Evolutionary conservation across 371 early-diverging fungal genomes (phyloP).

Genomic region (Mortierella sp.): DNA sequence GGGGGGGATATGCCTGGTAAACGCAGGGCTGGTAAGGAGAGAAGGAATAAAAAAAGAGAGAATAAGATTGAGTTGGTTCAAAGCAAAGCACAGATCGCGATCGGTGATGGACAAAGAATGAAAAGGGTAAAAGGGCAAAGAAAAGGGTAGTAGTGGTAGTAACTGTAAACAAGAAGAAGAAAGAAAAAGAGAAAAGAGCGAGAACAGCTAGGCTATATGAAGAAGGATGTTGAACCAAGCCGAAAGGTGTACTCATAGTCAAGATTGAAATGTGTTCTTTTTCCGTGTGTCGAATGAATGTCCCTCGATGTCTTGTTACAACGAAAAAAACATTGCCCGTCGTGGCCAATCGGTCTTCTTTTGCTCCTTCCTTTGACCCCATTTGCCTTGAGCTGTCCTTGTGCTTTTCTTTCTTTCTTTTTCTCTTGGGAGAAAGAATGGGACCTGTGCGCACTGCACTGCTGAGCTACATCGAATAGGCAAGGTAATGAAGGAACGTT

Average conservation of each 20-base stretch:
- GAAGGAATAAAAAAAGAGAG: background rate
- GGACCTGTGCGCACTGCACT: background rate
- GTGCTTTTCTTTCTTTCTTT: background rate
- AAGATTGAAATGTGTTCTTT: background rate
- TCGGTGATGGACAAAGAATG: background rate
- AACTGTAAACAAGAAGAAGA: background rate
- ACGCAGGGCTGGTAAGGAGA: background rate
- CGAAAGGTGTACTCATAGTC: background rate
- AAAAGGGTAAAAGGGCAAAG: background rate
- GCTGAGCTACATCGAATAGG: background rate
- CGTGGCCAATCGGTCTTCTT: background rate
- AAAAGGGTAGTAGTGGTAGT: background rate
- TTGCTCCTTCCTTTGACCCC: background rate
- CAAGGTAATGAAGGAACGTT: background rate
- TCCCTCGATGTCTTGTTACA: background rate
- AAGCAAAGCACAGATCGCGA: background rate
- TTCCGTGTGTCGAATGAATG: background rate
- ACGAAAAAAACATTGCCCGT: background rate
- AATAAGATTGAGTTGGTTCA: background rate
- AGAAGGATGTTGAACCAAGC: background rate
- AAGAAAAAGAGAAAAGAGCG: background rate
- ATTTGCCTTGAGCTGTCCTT: conserved; percentile 1
- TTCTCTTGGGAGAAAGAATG: background rate
- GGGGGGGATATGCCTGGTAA: background rate
- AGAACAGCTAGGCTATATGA: background rate